Conservation (phyloP, 306 rosid species). For the Medicago arabica region DNA sequence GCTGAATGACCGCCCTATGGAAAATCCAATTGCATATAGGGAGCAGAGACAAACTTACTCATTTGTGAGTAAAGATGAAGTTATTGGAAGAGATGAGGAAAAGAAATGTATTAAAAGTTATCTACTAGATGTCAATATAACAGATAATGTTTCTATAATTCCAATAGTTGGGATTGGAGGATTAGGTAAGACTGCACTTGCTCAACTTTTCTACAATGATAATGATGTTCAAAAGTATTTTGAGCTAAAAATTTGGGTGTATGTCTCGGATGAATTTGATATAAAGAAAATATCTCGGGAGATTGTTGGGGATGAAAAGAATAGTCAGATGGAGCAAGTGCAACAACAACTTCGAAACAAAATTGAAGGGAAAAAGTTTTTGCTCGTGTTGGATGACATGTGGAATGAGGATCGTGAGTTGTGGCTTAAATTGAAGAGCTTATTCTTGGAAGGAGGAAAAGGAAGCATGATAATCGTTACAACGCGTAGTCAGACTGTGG, state of each 20-base stretch:
- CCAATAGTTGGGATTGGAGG: slow-evolving; percentile 55
- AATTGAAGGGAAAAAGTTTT: slow-evolving; percentile 38
- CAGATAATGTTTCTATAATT: slow-evolving; percentile 37
- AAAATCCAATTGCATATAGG: slow-evolving; percentile 1
- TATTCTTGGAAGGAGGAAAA: slow-evolving; percentile 38
- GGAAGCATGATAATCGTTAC: slow-evolving; percentile 52
- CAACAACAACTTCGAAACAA: slow-evolving; percentile 22
- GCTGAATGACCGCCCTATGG: neutral
- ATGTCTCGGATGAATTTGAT: slow-evolving; percentile 56
- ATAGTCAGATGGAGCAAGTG: slow-evolving; percentile 33
- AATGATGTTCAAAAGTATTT: slow-evolving; percentile 11
- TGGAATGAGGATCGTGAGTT: slow-evolving; percentile 43
- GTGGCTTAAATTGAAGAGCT: slow-evolving; percentile 37
- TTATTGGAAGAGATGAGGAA: slow-evolving; percentile 46
- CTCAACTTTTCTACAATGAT: slow-evolving; percentile 45
- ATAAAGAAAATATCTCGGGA: slow-evolving; percentile 37
- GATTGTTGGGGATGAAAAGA: slow-evolving; percentile 14
- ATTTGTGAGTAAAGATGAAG: slow-evolving; percentile 40
- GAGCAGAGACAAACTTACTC: slow-evolving; percentile 46
- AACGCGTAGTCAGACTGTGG: slow-evolving; percentile 38
- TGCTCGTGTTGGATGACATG: slow-evolving; percentile 55
- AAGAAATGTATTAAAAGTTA: neutral
- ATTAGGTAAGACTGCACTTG: slow-evolving; percentile 56
- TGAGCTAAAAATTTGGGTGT: slow-evolving; percentile 48
- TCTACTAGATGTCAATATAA: slow-evolving; percentile 3